These are phyloP conservation scores for Nicotiana obtusifolia DNA, from an alignment of 257 asterid genomes.

Conservation along the genomic window DNA sequence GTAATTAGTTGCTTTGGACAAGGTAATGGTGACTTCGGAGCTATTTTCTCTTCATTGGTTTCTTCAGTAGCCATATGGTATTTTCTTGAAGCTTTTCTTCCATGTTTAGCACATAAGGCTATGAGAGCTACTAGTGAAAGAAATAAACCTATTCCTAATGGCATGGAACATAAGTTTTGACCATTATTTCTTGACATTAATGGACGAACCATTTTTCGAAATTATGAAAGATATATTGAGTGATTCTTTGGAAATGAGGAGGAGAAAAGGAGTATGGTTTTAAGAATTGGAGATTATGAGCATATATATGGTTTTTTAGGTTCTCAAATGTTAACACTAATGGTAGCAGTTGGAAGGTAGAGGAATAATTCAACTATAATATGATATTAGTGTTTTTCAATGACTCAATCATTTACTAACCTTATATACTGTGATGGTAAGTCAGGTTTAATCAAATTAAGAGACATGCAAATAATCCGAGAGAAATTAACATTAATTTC, in stretches of 20 bases:
- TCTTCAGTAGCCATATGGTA: not conserved
- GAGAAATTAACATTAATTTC: not conserved
- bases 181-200: constrained; percentile 10
- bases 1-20: not conserved
- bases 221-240: not conserved
- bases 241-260: not conserved
- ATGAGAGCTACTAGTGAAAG: constrained; percentile 44
- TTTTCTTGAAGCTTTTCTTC: constrained; percentile 24
- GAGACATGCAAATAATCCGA: no score
- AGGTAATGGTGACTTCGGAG: constrained; percentile 18
- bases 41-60: constrained; percentile 13
- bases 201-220: constrained; percentile 46
- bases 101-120: constrained; percentile 59
- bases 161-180: constrained; percentile 26
- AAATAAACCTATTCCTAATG: constrained; percentile 56
- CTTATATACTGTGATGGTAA: not conserved
- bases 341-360: constrained; percentile 40
- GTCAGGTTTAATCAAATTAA: not conserved
- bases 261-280: not conserved
- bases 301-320: not conserved
- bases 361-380: constrained; percentile 7
- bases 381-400: not conserved
- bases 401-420: not conserved
- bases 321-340: not conserved
- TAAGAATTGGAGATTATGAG: not conserved